Evolutionary conservation across 148 eudicot genomes (phyloP).

Genomic region (Spergularia marina): DNA sequence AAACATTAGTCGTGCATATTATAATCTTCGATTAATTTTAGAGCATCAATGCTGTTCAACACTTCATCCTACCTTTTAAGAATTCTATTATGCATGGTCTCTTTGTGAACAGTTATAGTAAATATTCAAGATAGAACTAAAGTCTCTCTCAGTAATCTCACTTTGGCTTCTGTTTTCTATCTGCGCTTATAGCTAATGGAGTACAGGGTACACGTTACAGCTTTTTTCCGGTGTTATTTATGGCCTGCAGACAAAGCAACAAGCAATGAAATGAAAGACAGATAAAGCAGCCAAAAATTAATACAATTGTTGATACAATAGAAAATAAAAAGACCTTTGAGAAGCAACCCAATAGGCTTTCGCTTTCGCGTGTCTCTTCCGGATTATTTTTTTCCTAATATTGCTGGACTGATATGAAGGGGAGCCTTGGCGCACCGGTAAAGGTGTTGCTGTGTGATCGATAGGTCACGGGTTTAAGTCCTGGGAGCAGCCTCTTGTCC

Average conservation of each 20-base stretch:
- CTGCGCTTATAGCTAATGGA: not conserved
- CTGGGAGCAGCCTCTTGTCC: too few relatives aligned
- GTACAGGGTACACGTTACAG: not conserved
- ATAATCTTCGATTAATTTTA: not conserved
- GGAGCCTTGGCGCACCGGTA: too few relatives aligned
- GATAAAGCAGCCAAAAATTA: too few relatives aligned
- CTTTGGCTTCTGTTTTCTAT: constrained; percentile 1
- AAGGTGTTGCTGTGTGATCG: too few relatives aligned
- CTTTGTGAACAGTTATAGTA: not conserved
- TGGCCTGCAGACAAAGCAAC: too few relatives aligned
- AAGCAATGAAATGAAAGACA: too few relatives aligned
- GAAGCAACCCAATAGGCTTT: too few relatives aligned
- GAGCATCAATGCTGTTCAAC: not conserved
- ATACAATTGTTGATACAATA: too few relatives aligned
- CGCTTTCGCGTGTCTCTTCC: too few relatives aligned
- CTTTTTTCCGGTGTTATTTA: not conserved
- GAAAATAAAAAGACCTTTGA: too few relatives aligned
- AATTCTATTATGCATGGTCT: not conserved
- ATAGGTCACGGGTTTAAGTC: too few relatives aligned
- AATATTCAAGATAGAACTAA: not conserved
- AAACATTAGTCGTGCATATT: not conserved
- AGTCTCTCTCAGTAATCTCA: not conserved
- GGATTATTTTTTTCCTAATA: not conserved
- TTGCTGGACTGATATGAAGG: not conserved
- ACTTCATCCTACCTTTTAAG: not conserved